These are phyloP conservation scores for Polygonum maritimum DNA, from an alignment of 148 eudicot species.

Conservation along the genomic window DNA sequence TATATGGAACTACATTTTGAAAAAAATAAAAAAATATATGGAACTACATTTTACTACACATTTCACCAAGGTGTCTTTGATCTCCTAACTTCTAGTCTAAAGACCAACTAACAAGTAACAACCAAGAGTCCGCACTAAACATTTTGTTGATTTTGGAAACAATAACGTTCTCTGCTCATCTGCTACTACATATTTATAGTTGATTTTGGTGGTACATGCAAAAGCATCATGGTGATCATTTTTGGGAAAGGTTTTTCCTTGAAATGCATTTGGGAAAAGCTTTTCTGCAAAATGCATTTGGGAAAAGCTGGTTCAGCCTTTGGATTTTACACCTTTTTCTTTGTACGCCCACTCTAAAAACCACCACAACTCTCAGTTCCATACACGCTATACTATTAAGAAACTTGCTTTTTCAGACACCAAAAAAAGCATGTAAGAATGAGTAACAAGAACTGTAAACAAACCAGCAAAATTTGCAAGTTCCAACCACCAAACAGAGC, in stretches of 20 bases:
- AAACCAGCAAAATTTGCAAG: constrained; percentile 3
- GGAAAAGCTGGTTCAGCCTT: not conserved
- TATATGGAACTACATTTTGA: too few species aligned
- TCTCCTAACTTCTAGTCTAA: too few species aligned
- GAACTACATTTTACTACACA: too few species aligned
- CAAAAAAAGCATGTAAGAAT: not conserved
- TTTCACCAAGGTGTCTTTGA: too few species aligned
- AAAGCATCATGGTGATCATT: not conserved
- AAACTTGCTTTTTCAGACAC: not conserved
- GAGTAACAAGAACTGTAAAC: not conserved
- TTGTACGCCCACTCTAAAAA: not conserved
- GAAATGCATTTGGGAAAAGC: too few species aligned
- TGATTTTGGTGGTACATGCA: not conserved
- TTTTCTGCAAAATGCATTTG: too few species aligned
- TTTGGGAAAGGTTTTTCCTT: not conserved
- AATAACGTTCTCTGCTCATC: too few species aligned
- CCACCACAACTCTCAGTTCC: not conserved
- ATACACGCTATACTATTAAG: not conserved
- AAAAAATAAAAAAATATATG: too few species aligned
- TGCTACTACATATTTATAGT: too few species aligned
- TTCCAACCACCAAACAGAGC: not conserved
- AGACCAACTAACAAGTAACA: too few species aligned
- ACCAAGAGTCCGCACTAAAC: too few species aligned
- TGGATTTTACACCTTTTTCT: not conserved
- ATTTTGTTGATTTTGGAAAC: too few species aligned